Evolutionary conservation across 805 yeast species (phyloP).

Genomic region (Candida khao-thaluensis): DNA sequence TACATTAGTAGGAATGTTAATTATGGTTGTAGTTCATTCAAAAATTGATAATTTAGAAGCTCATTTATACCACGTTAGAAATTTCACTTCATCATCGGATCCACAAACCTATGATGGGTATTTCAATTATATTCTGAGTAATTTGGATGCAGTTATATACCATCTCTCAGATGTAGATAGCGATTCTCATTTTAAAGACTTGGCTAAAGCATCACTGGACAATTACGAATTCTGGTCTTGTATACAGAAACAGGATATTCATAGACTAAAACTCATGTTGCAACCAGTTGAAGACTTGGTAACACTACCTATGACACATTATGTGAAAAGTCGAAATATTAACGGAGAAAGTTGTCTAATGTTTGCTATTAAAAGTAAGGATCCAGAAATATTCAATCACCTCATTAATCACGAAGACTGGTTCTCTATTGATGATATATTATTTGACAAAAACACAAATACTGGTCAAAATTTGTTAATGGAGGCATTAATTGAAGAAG

Average conservation of each 20-base stretch:
- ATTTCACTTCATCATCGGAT: slow-evolving; percentile 43
- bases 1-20: slow-evolving; percentile 66
- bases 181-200: slow-evolving; percentile 18
- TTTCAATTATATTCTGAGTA: slow-evolving; percentile 74
- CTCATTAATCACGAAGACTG: slow-evolving; percentile 48
- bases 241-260: slow-evolving; percentile 35
- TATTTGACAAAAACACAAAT: slow-evolving; percentile 57
- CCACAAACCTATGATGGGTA: slow-evolving; percentile 48
- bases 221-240: slow-evolving; percentile 57
- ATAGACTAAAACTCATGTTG: slow-evolving; percentile 17
- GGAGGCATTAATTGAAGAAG: slow-evolving; percentile 59
- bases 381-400: slow-evolving; percentile 43
- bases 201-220: slow-evolving; percentile 41
- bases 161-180: slow-evolving; percentile 40
- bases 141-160: slow-evolving; percentile 76
- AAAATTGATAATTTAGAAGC: slow-evolving; percentile 56
- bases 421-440: slow-evolving; percentile 64
- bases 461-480: slow-evolving; percentile 56
- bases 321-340: slow-evolving; percentile 25
- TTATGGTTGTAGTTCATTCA: slow-evolving; percentile 68
- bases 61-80: slow-evolving; percentile 64
- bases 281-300: slow-evolving; percentile 12
- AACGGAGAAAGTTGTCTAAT: slow-evolving; percentile 73
- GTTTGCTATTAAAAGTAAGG: slow-evolving; percentile 54
- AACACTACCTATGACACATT: slow-evolving; percentile 22